phyloP scores from a whole-genome alignment of 164 flowering plant species.

The Annona squamosa region DNA sequence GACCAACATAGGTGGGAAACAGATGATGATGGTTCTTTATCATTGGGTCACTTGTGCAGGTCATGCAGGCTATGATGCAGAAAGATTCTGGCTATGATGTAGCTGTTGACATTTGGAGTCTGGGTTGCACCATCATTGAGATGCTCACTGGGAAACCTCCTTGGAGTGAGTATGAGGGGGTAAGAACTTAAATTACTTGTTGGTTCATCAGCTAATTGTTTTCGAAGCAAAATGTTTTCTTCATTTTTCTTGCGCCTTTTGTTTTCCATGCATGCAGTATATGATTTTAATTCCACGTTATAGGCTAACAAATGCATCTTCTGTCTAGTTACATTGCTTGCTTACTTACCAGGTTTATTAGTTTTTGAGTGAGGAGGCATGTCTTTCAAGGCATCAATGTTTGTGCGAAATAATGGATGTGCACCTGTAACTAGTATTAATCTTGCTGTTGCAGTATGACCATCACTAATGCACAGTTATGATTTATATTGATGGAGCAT shows the following conservation, averaged over 20 bases:
- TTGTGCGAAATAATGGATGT: no score
- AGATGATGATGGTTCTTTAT: background rate
- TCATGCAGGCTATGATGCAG: slow-evolving; percentile 57
- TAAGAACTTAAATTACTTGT: slow-evolving; percentile 24
- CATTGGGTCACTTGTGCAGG: slow-evolving; percentile 5
- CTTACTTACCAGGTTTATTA: no score
- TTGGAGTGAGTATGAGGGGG: slow-evolving; percentile 90
- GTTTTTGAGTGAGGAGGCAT: no score
- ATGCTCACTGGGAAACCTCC: slow-evolving; percentile 94
- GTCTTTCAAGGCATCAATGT: no score
- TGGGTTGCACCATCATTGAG: slow-evolving; percentile 93
- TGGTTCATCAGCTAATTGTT: background rate
- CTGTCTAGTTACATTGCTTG: no score
- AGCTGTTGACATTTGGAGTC: slow-evolving; percentile 94
- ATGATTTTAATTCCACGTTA: background rate
- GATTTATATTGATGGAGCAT: no score
- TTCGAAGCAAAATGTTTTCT: background rate
- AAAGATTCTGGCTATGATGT: slow-evolving; percentile 55
- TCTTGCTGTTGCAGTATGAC: no score
- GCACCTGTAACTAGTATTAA: no score
- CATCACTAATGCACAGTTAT: no score
- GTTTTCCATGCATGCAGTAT: background rate
- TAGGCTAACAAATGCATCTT: no score
- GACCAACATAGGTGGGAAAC: background rate
- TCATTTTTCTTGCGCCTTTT: background rate